Conservation (phyloP, 805 yeast genomes). For the Sugiyamaella floridensis region DNA sequence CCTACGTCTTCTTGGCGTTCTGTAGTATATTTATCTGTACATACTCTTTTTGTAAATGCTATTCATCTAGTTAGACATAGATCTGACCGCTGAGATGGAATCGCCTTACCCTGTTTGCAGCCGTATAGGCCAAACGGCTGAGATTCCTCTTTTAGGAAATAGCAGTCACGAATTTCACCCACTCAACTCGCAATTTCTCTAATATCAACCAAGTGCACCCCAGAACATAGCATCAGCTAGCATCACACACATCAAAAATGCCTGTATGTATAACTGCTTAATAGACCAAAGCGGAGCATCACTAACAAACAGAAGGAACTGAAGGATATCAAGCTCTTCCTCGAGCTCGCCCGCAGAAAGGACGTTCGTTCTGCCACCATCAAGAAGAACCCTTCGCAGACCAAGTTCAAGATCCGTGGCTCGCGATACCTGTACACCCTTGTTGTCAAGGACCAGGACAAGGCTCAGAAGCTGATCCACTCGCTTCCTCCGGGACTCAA, state of each 20-base stretch:
- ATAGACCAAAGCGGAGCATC: neutral
- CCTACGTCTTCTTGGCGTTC: slow-evolving; percentile 22
- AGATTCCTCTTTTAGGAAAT: slow-evolving; percentile 1
- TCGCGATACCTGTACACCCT: slow-evolving; percentile 89
- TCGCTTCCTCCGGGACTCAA: slow-evolving; percentile 76
- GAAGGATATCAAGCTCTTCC: slow-evolving; percentile 94
- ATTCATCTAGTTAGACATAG: no score
- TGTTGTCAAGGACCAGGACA: slow-evolving; percentile 89
- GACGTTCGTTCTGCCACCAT: slow-evolving; percentile 91
- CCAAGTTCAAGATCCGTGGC: slow-evolving; percentile 99
- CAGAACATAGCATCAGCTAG: neutral
- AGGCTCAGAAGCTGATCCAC: slow-evolving; percentile 96
- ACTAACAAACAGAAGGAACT: slow-evolving; percentile 51
- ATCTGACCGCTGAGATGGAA: no score
- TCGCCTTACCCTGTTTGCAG: no score
- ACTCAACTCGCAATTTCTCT: slow-evolving; percentile 1
- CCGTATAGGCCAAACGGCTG: no score
- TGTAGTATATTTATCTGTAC: slow-evolving; percentile 1
- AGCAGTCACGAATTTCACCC: slow-evolving; percentile 2
- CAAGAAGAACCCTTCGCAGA: slow-evolving; percentile 93
- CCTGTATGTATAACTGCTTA: slow-evolving; percentile 8
- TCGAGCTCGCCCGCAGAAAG: slow-evolving; percentile 77
- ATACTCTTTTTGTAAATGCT: no score
- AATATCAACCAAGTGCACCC: neutral
- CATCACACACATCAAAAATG: slow-evolving; percentile 6